Conservation (phyloP, 1,284 basidiomycete species). For the Kwoniella shivajii region DNA sequence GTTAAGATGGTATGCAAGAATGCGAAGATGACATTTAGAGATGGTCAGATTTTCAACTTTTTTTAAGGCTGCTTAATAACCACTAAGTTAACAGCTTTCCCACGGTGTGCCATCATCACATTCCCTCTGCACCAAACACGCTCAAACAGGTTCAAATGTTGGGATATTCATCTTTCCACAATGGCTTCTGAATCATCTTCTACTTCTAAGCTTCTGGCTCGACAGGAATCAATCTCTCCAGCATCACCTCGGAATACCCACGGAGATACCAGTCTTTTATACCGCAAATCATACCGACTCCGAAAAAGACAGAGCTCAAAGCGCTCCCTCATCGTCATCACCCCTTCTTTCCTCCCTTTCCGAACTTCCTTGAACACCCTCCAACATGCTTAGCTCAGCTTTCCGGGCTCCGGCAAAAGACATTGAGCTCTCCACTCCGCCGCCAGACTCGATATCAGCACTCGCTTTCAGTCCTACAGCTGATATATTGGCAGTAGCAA, state of each 20-base stretch:
- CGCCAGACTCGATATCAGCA: constrained; percentile 72
- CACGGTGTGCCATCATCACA: constrained; percentile 11
- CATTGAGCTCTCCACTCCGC: constrained; percentile 72
- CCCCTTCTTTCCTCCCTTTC: constrained; percentile 2
- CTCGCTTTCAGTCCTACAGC: constrained; percentile 66
- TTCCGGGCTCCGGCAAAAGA: constrained; percentile 58
- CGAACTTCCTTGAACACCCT: neutral
- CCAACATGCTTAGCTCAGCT: constrained; percentile 22
- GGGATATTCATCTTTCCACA: neutral
- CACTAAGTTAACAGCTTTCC: constrained; percentile 3
- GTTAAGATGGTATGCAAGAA: neutral
- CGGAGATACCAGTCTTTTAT: no score
- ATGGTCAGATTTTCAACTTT: no score
- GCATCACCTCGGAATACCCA: neutral
- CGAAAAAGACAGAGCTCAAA: neutral
- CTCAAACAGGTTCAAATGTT: neutral
- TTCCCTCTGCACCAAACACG: neutral
- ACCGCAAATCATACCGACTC: no score
- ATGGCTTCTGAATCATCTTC: no score
- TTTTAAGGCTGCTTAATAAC: neutral
- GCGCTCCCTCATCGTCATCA: neutral
- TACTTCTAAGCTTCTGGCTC: no score
- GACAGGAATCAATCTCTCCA: no score
- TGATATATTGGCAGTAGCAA: constrained; percentile 72
- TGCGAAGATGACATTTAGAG: no score